Base-by-base conservation (phyloP, 371 early-diverging fungal genomes). In the Coemansia sp. region DNA sequence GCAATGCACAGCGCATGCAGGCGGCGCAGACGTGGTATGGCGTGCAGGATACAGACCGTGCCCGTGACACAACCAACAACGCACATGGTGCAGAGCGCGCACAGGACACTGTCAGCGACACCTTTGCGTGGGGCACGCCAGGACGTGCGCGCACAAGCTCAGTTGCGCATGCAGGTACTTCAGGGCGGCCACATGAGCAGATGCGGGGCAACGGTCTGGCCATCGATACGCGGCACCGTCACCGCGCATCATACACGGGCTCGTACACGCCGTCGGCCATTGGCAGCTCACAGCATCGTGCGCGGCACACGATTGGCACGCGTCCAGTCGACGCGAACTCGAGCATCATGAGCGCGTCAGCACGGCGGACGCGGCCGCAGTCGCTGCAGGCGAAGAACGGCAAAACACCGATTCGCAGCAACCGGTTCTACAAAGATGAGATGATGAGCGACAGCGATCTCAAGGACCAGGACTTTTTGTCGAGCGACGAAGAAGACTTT, bases 401-500 rank as follows among this genome's bases (percentile, higher is more conserved):
- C 7, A 52, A 61, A n/a, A 65, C 76, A 46, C 68, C 72, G 4
- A 75, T 75, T 24, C 67, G 67, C 44, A 75, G 76, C 65, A 75
- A 75, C 65, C 64, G 72, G 64, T 68, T 61, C 52, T 52, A 71
- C 68, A 60, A 65, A 61, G 64, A 63, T 21, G 76, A 75, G 68
- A 63, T 55, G 72, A 60, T 75, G 15, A 67, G 58, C 73, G 72
- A 75, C 7, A 61, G 59, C 65, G 76, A 75, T 23, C 17, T 75
- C 1, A 65, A 61, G 54, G 65, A 58, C 61, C 72, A 75, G 65
- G 76, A 75, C 32, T 75, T 75, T 23, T 29, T 32, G 61, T 75
- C 76, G n/a, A 75, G 76, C 65, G 76, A 75, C 58, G 76, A 75
- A 21, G 76, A 75, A 48, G 65, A 75, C 54, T 75, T 71, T 64